Evolutionary conservation across 768 basidiomycete genomes (phyloP), one percentile per base, ranked within the genome.

Genomic region (Termitomyces sp.): DNA sequence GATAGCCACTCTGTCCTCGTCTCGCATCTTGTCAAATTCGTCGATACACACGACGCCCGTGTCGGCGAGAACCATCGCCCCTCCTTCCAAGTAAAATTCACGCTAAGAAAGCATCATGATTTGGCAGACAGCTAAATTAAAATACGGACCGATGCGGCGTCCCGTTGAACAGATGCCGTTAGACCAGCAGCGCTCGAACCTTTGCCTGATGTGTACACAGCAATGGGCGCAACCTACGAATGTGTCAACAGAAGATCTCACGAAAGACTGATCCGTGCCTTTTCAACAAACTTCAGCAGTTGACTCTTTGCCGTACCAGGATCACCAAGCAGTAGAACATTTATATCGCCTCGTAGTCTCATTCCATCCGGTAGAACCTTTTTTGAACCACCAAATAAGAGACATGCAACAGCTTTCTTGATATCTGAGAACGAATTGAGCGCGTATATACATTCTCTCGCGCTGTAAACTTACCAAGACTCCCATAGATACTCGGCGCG

Each of bases 1-100:
- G 60, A 98, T 98, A 0, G 97, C 97, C 5, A 98, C 97, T 57
- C 97, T 87, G 71, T 99, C 97, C 73, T 98, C 96, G 65, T 99
- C 97, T 41, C 96, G 81, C 97, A 99, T 99, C 78, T 99, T 99
- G 76, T 99, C 97, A 66, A 99, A 99, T 72, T 99, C 97, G 66
- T 99, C 97, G 68, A 99, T 99, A 68, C 97, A 98, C 41, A 98
- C 97, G 15, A 99, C 95, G 31, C 97, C 97, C 13, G 92, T 92
- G 70, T 99, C 97, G 1, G 97, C 97, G 39, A 98, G 84, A 6
- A 99, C 97, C 97, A 99, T 98, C 1, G 97, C 97, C 24, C 97
- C 97, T 8, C 97, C 97, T 78, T 99, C 97, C 6, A 99, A 83
- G 74, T 97, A 98, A 73, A 99, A 98, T 72, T 99, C 97, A 47